Percentiles rank a stretch among this genome's conserved stretches.
Evolutionary conservation across 805 yeast genomes (phyloP).

Genomic region (Yamadazyma paraphyllophila): DNA sequence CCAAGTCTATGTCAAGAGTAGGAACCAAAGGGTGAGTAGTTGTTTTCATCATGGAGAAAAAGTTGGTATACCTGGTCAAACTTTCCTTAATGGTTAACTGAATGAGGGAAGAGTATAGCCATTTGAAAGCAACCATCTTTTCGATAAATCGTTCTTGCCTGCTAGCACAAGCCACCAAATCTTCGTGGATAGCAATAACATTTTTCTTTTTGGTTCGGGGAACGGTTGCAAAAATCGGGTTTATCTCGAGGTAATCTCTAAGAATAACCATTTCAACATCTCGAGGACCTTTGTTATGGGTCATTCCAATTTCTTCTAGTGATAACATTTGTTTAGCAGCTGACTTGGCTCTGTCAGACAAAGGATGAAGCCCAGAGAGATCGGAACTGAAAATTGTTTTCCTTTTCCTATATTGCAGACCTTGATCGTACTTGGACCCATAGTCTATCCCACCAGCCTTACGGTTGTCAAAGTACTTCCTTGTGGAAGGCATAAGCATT

Average conservation of each 20-base stretch:
- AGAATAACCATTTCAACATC: neutral
- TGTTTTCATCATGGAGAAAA: conserved; percentile 12
- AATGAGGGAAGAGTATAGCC: conserved; percentile 17
- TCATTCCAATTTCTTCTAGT: neutral
- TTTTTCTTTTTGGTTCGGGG: neutral
- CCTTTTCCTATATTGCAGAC: neutral
- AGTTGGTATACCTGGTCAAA: conserved; percentile 17
- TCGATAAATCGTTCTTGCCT: conserved; percentile 23
- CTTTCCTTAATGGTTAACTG: conserved; percentile 14
- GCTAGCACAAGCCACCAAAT: conserved; percentile 25
- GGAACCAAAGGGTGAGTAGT: conserved; percentile 17
- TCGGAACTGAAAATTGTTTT: no score
- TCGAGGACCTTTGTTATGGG: neutral
- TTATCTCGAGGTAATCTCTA: conserved; percentile 9
- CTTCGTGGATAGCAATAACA: conserved; percentile 14
- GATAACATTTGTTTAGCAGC: neutral
- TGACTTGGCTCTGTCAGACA: neutral
- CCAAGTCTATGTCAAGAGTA: conserved; percentile 26
- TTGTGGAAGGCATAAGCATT: neutral
- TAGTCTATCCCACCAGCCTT: neutral
- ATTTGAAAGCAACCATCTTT: conserved; percentile 20
- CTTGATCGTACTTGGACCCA: neutral
- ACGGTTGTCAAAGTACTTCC: neutral
- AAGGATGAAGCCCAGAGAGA: no score
- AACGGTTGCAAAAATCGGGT: conserved; percentile 8